Percentiles rank a stretch among this genome's conserved stretches.
phyloP scores from a whole-genome alignment of 2,329 filamentous ascomycete genomes.

The Claviceps paspali region DNA sequence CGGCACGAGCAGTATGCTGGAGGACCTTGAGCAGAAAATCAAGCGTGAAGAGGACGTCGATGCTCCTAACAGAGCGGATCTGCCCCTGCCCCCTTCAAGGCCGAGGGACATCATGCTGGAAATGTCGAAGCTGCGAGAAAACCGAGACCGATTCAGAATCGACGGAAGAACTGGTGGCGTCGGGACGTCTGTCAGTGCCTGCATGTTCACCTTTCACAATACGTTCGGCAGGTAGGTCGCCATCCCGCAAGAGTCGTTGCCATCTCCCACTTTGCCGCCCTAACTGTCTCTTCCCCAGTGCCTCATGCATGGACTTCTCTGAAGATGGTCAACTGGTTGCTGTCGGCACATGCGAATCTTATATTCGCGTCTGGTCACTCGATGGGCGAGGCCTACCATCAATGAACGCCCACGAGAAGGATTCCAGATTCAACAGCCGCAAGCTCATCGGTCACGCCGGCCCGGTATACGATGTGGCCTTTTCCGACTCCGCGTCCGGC shows the following conservation, averaged over 20 bases:
- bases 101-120: slow-evolving; percentile 87
- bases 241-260: background rate
- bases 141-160: slow-evolving; percentile 81
- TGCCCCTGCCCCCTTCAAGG: slow-evolving; percentile 77
- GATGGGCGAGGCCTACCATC: slow-evolving; percentile 70
- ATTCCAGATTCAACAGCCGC: slow-evolving; percentile 45
- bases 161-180: slow-evolving; percentile 71
- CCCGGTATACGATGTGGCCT: slow-evolving; percentile 77
- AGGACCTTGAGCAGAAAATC: slow-evolving; percentile 75
- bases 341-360: slow-evolving; percentile 81
- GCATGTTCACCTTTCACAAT: slow-evolving; percentile 98
- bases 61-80: slow-evolving; percentile 58
- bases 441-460: slow-evolving; percentile 80
- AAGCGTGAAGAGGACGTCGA: slow-evolving; percentile 86
- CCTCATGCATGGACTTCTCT: slow-evolving; percentile 92
- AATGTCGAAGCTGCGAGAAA: slow-evolving; percentile 84
- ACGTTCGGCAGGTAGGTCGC: slow-evolving; percentile 64
- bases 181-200: slow-evolving; percentile 70
- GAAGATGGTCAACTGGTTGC: slow-evolving; percentile 79
- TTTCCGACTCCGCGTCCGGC: slow-evolving; percentile 56
- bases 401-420: slow-evolving; percentile 41
- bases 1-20: slow-evolving; percentile 60
- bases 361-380: slow-evolving; percentile 86
- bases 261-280: background rate
- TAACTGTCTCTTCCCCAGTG: slow-evolving; percentile 30